These are phyloP conservation scores for Hydrangea macrophylla DNA, from an alignment of 148 eudicot genomes.

Conservation along the genomic window DNA sequence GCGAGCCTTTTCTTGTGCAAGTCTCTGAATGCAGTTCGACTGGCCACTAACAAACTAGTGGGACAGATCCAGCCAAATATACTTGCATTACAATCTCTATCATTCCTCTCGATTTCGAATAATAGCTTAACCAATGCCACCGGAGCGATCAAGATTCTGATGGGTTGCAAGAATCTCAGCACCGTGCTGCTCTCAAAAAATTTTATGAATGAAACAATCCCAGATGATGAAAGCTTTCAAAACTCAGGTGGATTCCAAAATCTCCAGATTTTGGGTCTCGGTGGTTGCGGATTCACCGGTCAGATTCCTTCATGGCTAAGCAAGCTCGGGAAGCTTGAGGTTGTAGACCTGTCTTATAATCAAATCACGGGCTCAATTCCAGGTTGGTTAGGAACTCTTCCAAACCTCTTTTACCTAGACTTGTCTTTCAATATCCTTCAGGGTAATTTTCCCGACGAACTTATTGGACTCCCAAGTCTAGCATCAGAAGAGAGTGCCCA, in stretches of 20 bases:
- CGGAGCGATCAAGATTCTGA: conserved; percentile 18
- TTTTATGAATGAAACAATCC: conserved; percentile 29
- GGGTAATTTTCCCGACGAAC: conserved; percentile 26
- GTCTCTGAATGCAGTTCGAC: conserved; percentile 27
- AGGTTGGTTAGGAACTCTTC: conserved; percentile 26
- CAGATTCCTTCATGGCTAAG: conserved; percentile 28
- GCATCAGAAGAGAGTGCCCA: neutral
- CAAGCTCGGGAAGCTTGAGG: conserved; percentile 19
- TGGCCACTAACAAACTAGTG: conserved; percentile 23
- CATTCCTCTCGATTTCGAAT: conserved; percentile 31
- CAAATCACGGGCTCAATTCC: conserved; percentile 29
- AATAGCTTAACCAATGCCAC: conserved; percentile 26
- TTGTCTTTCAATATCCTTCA: conserved; percentile 23
- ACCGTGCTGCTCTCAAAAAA: conserved; percentile 25
- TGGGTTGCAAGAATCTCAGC: conserved; percentile 23
- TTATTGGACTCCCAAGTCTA: conserved; percentile 10
- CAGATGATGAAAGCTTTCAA: neutral
- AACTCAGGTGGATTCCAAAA: conserved; percentile 16
- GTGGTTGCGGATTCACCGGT: conserved; percentile 31
- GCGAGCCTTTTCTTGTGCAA: conserved; percentile 26
- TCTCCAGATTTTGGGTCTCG: conserved; percentile 25
- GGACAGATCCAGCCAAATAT: conserved; percentile 24
- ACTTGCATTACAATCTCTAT: conserved; percentile 18
- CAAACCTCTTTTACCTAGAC: conserved; percentile 30
- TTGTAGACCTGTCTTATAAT: conserved; percentile 29